Percentiles rank a stretch among this genome's conserved stretches.
Evolutionary conservation across 106 monocot species (phyloP).

Genomic region (Acorus calamus): DNA sequence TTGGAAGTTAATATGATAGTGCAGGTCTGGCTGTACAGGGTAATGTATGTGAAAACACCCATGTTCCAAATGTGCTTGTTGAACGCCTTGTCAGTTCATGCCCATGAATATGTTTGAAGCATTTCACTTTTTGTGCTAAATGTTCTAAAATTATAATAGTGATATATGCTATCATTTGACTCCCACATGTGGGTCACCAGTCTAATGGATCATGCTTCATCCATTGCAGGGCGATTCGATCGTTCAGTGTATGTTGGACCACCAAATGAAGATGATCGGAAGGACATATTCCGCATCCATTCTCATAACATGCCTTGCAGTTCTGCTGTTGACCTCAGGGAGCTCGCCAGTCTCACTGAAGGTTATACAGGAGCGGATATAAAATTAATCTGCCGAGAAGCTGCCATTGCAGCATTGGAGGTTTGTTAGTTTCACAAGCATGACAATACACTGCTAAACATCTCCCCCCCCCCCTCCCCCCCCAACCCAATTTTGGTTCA

Average conservation of each 20-base stretch:
- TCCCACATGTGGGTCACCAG: neutral
- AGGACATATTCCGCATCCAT: conserved; percentile 77
- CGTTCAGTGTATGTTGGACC: conserved; percentile 74
- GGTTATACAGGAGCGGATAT: conserved; percentile 97
- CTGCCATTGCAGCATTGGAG: conserved; percentile 60
- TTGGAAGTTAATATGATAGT: too few relatives aligned
- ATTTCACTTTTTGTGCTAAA: too few relatives aligned
- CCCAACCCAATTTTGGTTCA: too few relatives aligned
- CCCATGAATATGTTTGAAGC: too few relatives aligned
- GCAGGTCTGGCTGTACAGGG: too few relatives aligned
- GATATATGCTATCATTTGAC: neutral
- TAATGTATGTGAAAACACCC: too few relatives aligned
- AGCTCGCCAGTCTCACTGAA: conserved; percentile 64
- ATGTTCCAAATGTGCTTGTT: too few relatives aligned
- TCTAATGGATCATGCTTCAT: too few relatives aligned
- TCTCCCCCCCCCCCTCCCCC: too few relatives aligned
- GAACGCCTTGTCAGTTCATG: too few relatives aligned
- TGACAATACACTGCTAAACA: neutral
- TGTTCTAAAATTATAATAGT: too few relatives aligned
- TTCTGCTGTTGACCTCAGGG: conserved; percentile 40
- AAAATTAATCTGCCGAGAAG: conserved; percentile 66
- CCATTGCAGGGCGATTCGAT: conserved; percentile 76
- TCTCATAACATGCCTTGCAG: conserved; percentile 44
- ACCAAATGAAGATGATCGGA: conserved; percentile 60
- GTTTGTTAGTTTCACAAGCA: conserved; percentile 14